A percentile compares a stretch with the other conserved stretches of the same genome.
phyloP scores from a whole-genome alignment of 495 filamentous ascomycete species.

The Tuber melanosporum region DNA sequence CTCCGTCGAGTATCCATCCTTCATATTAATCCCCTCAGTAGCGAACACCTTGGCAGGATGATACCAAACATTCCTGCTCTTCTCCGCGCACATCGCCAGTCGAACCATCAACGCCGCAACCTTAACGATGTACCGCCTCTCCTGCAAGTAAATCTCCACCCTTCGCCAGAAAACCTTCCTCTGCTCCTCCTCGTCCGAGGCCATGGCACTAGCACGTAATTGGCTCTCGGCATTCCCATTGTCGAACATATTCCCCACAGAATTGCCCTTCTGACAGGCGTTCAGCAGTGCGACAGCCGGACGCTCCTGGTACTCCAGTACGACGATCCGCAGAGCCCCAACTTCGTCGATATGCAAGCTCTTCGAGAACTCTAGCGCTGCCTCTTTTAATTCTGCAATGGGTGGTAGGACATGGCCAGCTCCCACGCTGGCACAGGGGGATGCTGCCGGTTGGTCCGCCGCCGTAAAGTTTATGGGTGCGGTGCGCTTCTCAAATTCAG shows the following conservation, averaged over 20 bases:
- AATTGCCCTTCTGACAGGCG: slow-evolving; percentile 15
- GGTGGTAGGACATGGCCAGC: slow-evolving; percentile 22
- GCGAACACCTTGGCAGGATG: slow-evolving; percentile 34
- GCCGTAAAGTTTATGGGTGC: slow-evolving; percentile 83
- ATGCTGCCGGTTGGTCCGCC: slow-evolving; percentile 46
- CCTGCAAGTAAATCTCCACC: slow-evolving; percentile 37
- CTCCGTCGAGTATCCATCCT: slow-evolving; percentile 33
- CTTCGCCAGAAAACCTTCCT: slow-evolving; percentile 33
- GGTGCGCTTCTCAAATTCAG: slow-evolving; percentile 76
- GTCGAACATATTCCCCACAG: slow-evolving; percentile 18
- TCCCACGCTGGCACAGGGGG: neutral
- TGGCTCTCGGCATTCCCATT: slow-evolving; percentile 13
- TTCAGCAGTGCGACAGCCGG: slow-evolving; percentile 20
- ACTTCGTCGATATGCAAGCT: slow-evolving; percentile 71
- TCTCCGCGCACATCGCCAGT: slow-evolving; percentile 28
- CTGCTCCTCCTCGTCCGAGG: slow-evolving; percentile 24
- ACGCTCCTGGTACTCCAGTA: slow-evolving; percentile 78
- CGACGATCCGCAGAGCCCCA: slow-evolving; percentile 67
- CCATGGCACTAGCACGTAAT: slow-evolving; percentile 8
- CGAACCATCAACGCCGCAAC: slow-evolving; percentile 34
- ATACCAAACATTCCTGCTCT: slow-evolving; percentile 37
- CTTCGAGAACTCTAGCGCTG: slow-evolving; percentile 77
- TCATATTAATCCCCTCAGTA: slow-evolving; percentile 29
- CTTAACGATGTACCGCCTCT: slow-evolving; percentile 41
- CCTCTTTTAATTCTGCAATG: slow-evolving; percentile 74